Evolutionary conservation across 164 flowering plant species (phyloP).

Genomic region (Tinospora cordifolia): DNA sequence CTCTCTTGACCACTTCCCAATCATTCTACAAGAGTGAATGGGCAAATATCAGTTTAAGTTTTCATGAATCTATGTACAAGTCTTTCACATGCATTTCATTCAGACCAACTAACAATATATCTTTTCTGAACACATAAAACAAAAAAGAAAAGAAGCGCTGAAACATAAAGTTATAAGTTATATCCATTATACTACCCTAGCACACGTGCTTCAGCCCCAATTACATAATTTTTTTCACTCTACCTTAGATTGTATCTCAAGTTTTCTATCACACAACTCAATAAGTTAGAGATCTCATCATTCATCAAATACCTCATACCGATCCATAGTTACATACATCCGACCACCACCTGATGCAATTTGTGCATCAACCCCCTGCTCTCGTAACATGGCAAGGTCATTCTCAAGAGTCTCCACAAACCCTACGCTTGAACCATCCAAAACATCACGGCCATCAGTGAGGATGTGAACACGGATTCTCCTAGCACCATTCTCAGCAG

Average conservation of each 20-base stretch:
- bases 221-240: background rate
- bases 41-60: background rate
- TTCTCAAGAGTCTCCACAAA: slow-evolving; percentile 87
- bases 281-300: background rate
- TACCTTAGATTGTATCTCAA: background rate
- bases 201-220: background rate
- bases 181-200: background rate
- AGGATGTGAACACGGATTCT: slow-evolving; percentile 88
- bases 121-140: background rate
- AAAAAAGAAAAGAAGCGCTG: background rate
- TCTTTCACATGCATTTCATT: background rate
- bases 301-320: slow-evolving; percentile 66
- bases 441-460: slow-evolving; percentile 95
- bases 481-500: slow-evolving; percentile 76
- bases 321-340: slow-evolving; percentile 98
- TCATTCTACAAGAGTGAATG: slow-evolving; percentile 54
- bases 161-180: background rate
- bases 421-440: slow-evolving; percentile 90
- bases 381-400: slow-evolving; percentile 63
- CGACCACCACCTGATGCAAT: slow-evolving; percentile 99
- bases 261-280: background rate
- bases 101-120: background rate
- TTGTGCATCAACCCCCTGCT: slow-evolving; percentile 81
- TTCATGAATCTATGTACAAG: background rate
- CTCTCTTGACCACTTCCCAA: slow-evolving; percentile 88